These are phyloP conservation scores for Cryptococcus maquisensis DNA, from an alignment of 1,284 basidiomycete genomes.

Conservation along the genomic window DNA sequence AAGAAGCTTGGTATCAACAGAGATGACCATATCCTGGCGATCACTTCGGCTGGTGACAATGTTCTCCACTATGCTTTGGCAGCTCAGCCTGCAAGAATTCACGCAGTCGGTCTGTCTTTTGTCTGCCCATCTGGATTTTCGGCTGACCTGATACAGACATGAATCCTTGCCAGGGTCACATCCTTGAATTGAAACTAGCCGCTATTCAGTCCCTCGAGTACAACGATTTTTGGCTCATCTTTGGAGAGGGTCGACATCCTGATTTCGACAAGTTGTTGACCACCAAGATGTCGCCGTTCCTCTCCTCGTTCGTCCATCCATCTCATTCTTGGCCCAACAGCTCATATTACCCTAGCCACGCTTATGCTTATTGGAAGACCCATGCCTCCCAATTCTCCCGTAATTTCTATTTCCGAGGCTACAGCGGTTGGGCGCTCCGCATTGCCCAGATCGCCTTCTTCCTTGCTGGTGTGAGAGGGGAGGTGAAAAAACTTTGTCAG, in stretches of 20 bases:
- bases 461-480: conserved; percentile 58
- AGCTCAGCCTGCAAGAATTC: conserved; percentile 61
- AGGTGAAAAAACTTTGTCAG: conserved; percentile 59
- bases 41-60: conserved; percentile 77
- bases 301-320: conserved; percentile 66
- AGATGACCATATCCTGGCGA: conserved; percentile 68
- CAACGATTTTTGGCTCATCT: conserved; percentile 67
- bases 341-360: conserved; percentile 23
- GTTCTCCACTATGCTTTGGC: conserved; percentile 74
- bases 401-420: conserved; percentile 70
- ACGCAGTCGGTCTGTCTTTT: conserved; percentile 69
- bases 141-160: conserved; percentile 26
- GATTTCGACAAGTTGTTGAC: conserved; percentile 65
- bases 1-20: conserved; percentile 59
- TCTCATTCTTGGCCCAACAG: not conserved
- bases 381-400: conserved; percentile 62
- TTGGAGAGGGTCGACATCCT: conserved; percentile 63
- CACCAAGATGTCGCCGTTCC: conserved; percentile 62
- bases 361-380: conserved; percentile 60
- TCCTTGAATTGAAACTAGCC: conserved; percentile 74
- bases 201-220: conserved; percentile 61
- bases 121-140: not conserved
- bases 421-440: conserved; percentile 67
- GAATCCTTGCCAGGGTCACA: conserved; percentile 64
- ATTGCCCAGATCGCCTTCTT: conserved; percentile 62